Conservation (phyloP, 2,329 filamentous ascomycete species). For the Cytospora mali region DNA sequence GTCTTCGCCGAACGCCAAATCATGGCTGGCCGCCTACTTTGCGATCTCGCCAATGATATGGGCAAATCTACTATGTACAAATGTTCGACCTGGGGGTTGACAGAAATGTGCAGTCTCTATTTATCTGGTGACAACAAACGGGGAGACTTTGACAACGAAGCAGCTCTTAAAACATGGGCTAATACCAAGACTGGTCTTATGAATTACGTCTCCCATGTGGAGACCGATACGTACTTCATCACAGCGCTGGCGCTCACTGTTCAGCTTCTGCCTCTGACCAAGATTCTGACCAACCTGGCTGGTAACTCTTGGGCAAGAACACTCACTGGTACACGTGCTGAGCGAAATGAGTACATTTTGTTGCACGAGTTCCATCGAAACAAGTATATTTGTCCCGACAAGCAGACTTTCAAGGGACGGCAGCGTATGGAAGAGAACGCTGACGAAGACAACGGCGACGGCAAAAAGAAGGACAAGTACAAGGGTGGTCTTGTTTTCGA, state of each 20-base stretch:
- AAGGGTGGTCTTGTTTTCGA: slow-evolving; percentile 99
- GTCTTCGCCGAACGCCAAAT: slow-evolving; percentile 93
- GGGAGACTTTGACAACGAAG: slow-evolving; percentile 86
- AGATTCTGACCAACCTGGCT: slow-evolving; percentile 92
- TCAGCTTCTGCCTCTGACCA: slow-evolving; percentile 91
- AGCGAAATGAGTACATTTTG: slow-evolving; percentile 98
- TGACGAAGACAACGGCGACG: slow-evolving; percentile 70
- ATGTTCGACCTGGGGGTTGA: slow-evolving; percentile 97
- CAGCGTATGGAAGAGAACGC: slow-evolving; percentile 68
- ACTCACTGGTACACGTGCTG: slow-evolving; percentile 90
- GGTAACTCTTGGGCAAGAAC: slow-evolving; percentile 98
- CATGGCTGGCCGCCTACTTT: slow-evolving; percentile 84
- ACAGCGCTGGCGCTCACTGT: slow-evolving; percentile 85
- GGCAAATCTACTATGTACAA: slow-evolving; percentile 97
- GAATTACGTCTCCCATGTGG: slow-evolving; percentile 92
- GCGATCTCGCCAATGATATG: slow-evolving; percentile 93
- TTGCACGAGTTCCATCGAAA: slow-evolving; percentile 95
- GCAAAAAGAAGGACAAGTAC: slow-evolving; percentile 98
- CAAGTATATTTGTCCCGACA: slow-evolving; percentile 98
- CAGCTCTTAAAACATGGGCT: slow-evolving; percentile 83
- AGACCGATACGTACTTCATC: slow-evolving; percentile 95
- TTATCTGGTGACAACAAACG: slow-evolving; percentile 72
- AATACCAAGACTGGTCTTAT: slow-evolving; percentile 81
- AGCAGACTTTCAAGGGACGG: slow-evolving; percentile 78
- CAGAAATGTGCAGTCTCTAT: slow-evolving; percentile 95